Evolutionary conservation across 2,329 filamentous ascomycete species (phyloP), one percentile per base, ranked within the genome.

Genomic region (Sarocladiaceae sp.): DNA sequence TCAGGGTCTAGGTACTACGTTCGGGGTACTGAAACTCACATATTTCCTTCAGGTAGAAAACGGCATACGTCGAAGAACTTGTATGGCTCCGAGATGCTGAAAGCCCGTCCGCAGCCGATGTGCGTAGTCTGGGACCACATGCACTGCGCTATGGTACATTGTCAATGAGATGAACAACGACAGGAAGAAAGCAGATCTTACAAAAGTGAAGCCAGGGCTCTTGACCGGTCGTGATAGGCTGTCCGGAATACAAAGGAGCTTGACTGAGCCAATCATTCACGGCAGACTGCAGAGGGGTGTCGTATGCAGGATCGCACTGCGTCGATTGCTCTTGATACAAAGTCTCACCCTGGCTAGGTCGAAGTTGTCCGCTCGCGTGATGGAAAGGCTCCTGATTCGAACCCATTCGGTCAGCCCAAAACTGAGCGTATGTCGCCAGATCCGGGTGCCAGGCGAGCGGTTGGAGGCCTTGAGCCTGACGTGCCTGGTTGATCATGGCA

Each of bases 121-220:
- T 64, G 57, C 3, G 63, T 66, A 2, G 65, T 62, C 6, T 54
- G 53, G 8, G 63, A 64, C 67, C 67, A 69, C 64, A 70, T 64
- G 28, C 63, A 66, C 53, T 70, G 67, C 23, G 67, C 67, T 70
- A 36, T 20, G 29, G 15, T 33, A n/a, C 5, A n/a, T 25, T 28
- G 40, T 28, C 40, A 46, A 18, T 28, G 37, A 23, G 11, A 17
- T 37, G 11, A 17, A 6, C 18, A n/a, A 10, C 17, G 26, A n/a
- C n/a, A 17, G 1, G 31, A 49, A 36, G 42, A 2, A 31, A 2
- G 4, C n/a, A 37, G 13, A 22, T 58, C 63, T 55, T 62, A 69
- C 67, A 66, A 65, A 66, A 69, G 36, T 70, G 67, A 22, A 68
- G 60, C 66, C 66, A 69, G 2, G 58, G 59, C 53, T 68, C 67